phyloP scores from a whole-genome alignment of 768 basidiomycete species.

The Candolleomyces aberdarensis region DNA sequence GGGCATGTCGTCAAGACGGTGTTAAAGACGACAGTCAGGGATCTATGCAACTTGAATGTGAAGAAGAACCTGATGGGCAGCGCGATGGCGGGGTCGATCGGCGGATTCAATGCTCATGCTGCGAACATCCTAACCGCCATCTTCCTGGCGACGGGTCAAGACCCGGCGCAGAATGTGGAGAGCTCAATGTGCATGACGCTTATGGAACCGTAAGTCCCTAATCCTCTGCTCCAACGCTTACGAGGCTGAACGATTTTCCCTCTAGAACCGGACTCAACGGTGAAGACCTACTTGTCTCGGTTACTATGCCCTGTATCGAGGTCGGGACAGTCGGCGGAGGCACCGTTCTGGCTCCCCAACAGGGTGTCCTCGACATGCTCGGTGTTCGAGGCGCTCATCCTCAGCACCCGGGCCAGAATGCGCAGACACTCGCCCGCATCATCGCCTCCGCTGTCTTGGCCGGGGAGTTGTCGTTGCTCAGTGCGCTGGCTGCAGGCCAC shows the following conservation, averaged over 20 bases:
- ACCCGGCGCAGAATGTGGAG: conserved; percentile 98
- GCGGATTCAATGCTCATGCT: conserved; percentile 33
- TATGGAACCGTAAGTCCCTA: conserved; percentile 96
- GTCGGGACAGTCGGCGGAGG: too few species aligned
- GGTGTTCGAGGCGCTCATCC: conserved; percentile 89
- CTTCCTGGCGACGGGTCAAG: conserved; percentile 95
- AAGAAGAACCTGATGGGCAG: conserved; percentile 98
- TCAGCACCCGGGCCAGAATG: conserved; percentile 83
- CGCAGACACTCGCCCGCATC: conserved; percentile 83
- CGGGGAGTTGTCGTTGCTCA: conserved; percentile 88
- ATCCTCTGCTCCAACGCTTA: too few species aligned
- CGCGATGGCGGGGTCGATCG: conserved; percentile 95
- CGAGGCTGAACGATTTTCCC: too few species aligned
- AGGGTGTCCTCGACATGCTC: conserved; percentile 89
- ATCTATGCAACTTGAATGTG: conserved; percentile 83
- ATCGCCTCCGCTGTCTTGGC: conserved; percentile 96
- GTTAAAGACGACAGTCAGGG: conserved; percentile 93
- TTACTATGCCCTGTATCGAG: conserved; percentile 72
- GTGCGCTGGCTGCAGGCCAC: conserved; percentile 92
- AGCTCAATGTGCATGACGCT: conserved; percentile 97
- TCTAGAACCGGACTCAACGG: conserved; percentile 36
- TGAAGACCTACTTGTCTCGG: conserved; percentile 85
- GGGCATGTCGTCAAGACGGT: conserved; percentile 70
- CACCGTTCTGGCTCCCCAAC: conserved; percentile 82
- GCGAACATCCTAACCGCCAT: conserved; percentile 96